phyloP scores from a whole-genome alignment of 768 basidiomycete species.

The Suillus cothurnatus region DNA sequence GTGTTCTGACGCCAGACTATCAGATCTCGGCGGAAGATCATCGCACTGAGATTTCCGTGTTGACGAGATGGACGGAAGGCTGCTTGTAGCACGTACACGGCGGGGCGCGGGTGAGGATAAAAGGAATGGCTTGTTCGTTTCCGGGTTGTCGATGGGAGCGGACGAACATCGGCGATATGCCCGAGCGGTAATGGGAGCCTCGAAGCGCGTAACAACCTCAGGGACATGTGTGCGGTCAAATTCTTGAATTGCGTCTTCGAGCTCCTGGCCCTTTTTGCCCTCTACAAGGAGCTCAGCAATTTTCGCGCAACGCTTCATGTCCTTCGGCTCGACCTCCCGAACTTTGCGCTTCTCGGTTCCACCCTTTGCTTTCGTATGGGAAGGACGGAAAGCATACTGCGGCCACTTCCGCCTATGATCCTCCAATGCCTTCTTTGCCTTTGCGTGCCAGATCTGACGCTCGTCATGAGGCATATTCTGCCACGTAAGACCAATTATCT shows the following conservation, averaged over 20 bases:
- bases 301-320: conserved; percentile 62
- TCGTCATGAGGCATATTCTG: conserved; percentile 76
- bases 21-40: conserved; percentile 8
- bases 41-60: conserved; percentile 8
- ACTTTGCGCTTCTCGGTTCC: conserved; percentile 36
- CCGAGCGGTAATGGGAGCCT: conserved; percentile 71
- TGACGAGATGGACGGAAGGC: conserved; percentile 19
- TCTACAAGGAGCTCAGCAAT: conserved; percentile 67
- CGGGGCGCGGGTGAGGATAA: conserved; percentile 14
- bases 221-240: conserved; percentile 56
- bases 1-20: conserved; percentile 20
- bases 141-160: conserved; percentile 49
- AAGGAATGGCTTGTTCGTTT: conserved; percentile 32
- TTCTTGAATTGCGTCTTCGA: conserved; percentile 63
- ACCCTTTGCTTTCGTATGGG: conserved; percentile 42
- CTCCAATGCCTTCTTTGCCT: conserved; percentile 71
- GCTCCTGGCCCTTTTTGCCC: conserved; percentile 64
- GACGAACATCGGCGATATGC: conserved; percentile 71
- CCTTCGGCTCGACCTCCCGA: conserved; percentile 48
- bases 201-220: conserved; percentile 70
- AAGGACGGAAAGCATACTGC: conserved; percentile 72
- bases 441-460: conserved; percentile 74
- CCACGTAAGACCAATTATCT: conserved; percentile 86
- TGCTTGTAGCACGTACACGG: conserved; percentile 27
- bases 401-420: conserved; percentile 76